A percentile compares a stretch with the other conserved stretches of the same genome.
These are phyloP conservation scores for Lunasporangiospora selenospora DNA, from an alignment of 192 early-diverging fungal species.

Conservation along the genomic window DNA sequence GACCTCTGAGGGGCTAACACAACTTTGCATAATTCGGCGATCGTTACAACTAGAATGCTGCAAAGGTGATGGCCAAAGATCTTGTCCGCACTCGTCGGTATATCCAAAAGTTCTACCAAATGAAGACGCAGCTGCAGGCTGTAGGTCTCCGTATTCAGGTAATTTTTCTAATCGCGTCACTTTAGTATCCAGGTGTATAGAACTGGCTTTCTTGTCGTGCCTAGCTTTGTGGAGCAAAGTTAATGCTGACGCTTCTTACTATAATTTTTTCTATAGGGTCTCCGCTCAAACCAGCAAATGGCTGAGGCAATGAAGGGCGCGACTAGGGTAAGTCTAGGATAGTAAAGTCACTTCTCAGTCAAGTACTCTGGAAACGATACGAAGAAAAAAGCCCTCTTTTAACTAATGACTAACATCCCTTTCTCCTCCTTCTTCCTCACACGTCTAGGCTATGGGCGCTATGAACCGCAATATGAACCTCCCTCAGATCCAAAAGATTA, in stretches of 20 bases:
- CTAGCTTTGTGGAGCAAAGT: neutral
- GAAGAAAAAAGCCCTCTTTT: no score
- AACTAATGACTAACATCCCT: no score
- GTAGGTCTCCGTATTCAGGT: constrained; percentile 90
- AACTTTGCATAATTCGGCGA: neutral
- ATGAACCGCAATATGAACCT: constrained; percentile 98
- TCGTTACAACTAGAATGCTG: constrained; percentile 65
- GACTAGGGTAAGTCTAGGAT: constrained; percentile 82
- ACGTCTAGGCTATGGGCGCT: constrained; percentile 83
- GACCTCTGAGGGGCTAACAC: no score
- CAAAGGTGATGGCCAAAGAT: constrained; percentile 98
- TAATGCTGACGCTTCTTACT: neutral
- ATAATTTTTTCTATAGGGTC: constrained; percentile 63
- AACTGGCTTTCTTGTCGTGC: neutral
- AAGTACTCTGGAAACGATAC: no score
- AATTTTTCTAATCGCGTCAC: no score
- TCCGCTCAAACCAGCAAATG: constrained; percentile 97
- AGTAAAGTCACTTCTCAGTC: no score
- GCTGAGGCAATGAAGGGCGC: constrained; percentile 94
- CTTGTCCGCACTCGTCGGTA: constrained; percentile 93
- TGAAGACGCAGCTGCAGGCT: constrained; percentile 94
- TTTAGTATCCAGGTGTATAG: no score
- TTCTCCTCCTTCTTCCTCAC: no score
- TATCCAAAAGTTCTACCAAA: constrained; percentile 96
- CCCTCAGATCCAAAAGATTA: constrained; percentile 91